A percentile compares a stretch with the other conserved stretches of the same genome.
These are phyloP conservation scores for Hypoxylon intermedium DNA, from an alignment of 495 filamentous ascomycete genomes.

Conservation along the genomic window DNA sequence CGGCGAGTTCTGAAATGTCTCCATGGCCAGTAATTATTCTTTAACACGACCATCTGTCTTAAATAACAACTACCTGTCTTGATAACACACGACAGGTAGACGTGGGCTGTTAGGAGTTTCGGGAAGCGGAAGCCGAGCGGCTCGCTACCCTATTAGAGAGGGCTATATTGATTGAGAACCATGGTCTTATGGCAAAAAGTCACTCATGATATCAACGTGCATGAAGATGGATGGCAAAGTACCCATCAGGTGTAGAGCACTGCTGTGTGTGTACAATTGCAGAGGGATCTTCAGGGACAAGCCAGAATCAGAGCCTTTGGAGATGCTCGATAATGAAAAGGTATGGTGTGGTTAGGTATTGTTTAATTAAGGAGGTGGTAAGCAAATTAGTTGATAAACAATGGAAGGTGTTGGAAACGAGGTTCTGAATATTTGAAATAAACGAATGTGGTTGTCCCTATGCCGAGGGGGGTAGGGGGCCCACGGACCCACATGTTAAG, in stretches of 20 bases:
- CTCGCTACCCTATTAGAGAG: conserved; percentile 33
- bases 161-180: conserved; percentile 16
- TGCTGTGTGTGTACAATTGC: neutral
- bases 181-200: conserved; percentile 20
- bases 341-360: no score
- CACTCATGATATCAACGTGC: conserved; percentile 29
- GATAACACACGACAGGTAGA: conserved; percentile 4
- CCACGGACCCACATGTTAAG: no score
- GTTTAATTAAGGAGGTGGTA: no score
- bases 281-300: conserved; percentile 35
- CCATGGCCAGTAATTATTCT: no score
- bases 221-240: conserved; percentile 1
- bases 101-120: conserved; percentile 25
- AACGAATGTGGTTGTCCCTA: neutral
- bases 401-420: no score
- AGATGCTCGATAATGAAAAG: no score
- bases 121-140: conserved; percentile 25
- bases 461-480: no score
- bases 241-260: neutral
- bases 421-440: neutral
- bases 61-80: conserved; percentile 6
- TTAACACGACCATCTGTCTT: neutral
- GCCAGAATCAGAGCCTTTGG: neutral
- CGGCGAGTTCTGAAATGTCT: neutral
- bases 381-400: neutral